Conservation (phyloP, 2,329 filamentous ascomycete species). For the Aschersonia sp. region DNA sequence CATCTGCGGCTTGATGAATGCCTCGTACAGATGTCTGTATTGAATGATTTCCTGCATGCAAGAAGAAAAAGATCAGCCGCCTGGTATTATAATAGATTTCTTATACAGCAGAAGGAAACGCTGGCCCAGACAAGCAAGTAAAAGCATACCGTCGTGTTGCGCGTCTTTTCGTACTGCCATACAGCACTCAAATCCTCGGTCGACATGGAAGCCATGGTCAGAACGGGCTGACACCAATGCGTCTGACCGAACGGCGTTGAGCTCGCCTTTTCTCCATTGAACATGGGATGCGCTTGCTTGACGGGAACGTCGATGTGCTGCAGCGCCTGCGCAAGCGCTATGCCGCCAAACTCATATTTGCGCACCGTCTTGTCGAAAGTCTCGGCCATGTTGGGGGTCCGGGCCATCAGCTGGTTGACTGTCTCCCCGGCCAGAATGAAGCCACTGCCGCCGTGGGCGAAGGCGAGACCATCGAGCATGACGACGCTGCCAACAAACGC, state of each 20-base stretch:
- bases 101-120: background rate
- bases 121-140: background rate
- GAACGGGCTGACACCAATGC: slow-evolving; percentile 42
- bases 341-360: slow-evolving; percentile 35
- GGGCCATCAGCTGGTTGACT: slow-evolving; percentile 30
- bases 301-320: slow-evolving; percentile 28
- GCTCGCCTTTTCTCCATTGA: slow-evolving; percentile 40
- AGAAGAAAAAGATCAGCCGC: background rate
- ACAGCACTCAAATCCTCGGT: slow-evolving; percentile 34
- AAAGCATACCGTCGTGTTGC: slow-evolving; percentile 25
- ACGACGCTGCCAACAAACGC: slow-evolving; percentile 37
- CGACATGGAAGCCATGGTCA: slow-evolving; percentile 42
- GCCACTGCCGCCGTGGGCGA: slow-evolving; percentile 45
- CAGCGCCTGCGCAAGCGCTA: slow-evolving; percentile 32
- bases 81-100: too few relatives aligned
- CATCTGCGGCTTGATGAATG: slow-evolving; percentile 30
- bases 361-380: slow-evolving; percentile 31
- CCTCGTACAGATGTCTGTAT: slow-evolving; percentile 33
- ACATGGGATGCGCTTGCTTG: slow-evolving; percentile 32
- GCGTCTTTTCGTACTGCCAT: slow-evolving; percentile 38
- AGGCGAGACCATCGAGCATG: slow-evolving; percentile 27
- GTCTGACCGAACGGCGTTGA: slow-evolving; percentile 31
- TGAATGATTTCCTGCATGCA: slow-evolving; percentile 23
- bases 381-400: slow-evolving; percentile 25
- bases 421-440: slow-evolving; percentile 38